Percentiles rank a stretch among this genome's conserved stretches.
Evolutionary conservation across 2,329 filamentous ascomycete species (phyloP).

Genomic region (Cercospora sp.): DNA sequence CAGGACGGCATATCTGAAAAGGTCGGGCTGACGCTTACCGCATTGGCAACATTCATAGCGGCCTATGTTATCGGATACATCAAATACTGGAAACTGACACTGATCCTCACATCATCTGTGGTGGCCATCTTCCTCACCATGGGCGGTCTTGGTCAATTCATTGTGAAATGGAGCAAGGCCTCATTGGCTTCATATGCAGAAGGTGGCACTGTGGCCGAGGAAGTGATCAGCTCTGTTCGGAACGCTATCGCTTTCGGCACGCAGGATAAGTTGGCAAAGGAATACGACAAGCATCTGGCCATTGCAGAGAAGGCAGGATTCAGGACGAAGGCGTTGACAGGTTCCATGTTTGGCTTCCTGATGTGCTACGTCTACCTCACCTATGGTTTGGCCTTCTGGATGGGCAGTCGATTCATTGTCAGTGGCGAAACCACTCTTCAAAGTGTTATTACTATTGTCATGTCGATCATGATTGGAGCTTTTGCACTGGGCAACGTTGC

Average conservation of each 20-base stretch:
- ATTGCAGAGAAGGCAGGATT: conserved; percentile 74
- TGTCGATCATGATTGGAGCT: conserved; percentile 89
- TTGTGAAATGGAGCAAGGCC: conserved; percentile 77
- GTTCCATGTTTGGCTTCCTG: conserved; percentile 78
- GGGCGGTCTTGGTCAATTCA: conserved; percentile 69
- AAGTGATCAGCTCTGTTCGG: conserved; percentile 89
- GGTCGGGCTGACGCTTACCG: conserved; percentile 73
- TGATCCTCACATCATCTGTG: conserved; percentile 82
- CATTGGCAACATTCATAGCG: conserved; percentile 78
- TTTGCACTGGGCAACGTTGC: conserved; percentile 87
- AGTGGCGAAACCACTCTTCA: conserved; percentile 65
- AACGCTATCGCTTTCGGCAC: conserved; percentile 93
- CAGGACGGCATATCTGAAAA: conserved; percentile 95
- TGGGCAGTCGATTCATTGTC: conserved; percentile 74
- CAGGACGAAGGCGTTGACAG: conserved; percentile 71
- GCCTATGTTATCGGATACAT: conserved; percentile 89
- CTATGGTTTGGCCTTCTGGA: conserved; percentile 86
- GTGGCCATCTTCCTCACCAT: conserved; percentile 76
- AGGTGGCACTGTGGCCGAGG: conserved; percentile 86
- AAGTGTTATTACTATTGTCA: conserved; percentile 77
- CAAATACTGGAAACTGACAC: conserved; percentile 87
- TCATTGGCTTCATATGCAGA: conserved; percentile 77
- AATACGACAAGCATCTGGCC: conserved; percentile 75
- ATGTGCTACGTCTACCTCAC: conserved; percentile 83
- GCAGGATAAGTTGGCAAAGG: conserved; percentile 82